Evolutionary conservation across 768 basidiomycete species (phyloP), one percentile per base, ranked within the genome.

Genomic region (Stropharia rugosoannulata): DNA sequence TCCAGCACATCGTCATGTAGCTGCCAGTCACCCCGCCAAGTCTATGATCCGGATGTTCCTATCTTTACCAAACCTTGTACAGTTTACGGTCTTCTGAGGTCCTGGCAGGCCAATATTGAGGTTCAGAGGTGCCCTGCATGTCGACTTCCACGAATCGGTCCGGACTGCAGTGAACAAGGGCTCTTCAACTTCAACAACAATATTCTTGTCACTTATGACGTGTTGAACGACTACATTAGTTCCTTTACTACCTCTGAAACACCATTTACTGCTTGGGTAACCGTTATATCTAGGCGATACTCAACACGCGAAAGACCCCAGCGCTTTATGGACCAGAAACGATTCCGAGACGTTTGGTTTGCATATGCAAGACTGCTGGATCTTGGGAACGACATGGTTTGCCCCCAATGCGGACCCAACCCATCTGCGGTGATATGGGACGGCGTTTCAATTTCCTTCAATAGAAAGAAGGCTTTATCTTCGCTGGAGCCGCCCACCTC

Each of bases 171-270:
- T 8, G 32, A 58, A 2, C 11, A 58, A 12, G 67, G 70, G 4
- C 38, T 74, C 2, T 70, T 72, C 56, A 74, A 74, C 47, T 66
- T 57, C 35, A 71, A 74, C 40, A 71, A 72, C 51, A 39, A 42
- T 0, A 38, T 56, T 2, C 49, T 73, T 3, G 64, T 73, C 50
- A 59, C 68, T 2, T 66, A 70, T 16, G 65, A 70, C 7, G 43
- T 73, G 5, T 55, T 74, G 5, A 61, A 74, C 19, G 64, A 67
- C 43, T 74, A 70, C 41, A 72, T 68, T 1, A 62, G 53, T 19
- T 49, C 56, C 1, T 74, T 53, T 42, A 71, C 66, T 3, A 40
- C 68, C 3, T 73, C 73, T 3, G 70, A 74, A 52, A 72, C 66
- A 0, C 38, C 38, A 39, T 39, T 39, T 5, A 16, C 16, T 3